phyloP scores from a whole-genome alignment of 2,329 filamentous ascomycete species.

The Fusarium bulbicola region DNA sequence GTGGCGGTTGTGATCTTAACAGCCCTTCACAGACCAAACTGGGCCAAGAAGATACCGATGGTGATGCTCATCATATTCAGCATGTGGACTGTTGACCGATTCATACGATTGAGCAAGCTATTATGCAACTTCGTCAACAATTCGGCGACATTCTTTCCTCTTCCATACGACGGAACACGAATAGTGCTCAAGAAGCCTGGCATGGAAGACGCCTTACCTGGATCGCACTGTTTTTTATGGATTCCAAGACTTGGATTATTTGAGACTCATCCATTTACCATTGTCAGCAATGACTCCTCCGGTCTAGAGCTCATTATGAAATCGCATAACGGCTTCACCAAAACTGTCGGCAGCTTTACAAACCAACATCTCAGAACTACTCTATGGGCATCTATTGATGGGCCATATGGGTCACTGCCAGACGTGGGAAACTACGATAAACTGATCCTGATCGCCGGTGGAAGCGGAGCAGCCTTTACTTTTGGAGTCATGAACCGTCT shows the following conservation, averaged over 20 bases:
- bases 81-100: slow-evolving; percentile 57
- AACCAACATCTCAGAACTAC: slow-evolving; percentile 52
- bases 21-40: slow-evolving; percentile 56
- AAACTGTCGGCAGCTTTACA: slow-evolving; percentile 58
- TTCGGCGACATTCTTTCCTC: slow-evolving; percentile 51
- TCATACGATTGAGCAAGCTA: slow-evolving; percentile 46
- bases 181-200: slow-evolving; percentile 56
- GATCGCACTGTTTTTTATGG: slow-evolving; percentile 63
- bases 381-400: slow-evolving; percentile 60
- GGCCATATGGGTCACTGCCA: slow-evolving; percentile 63
- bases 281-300: slow-evolving; percentile 53
- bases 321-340: slow-evolving; percentile 62
- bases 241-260: slow-evolving; percentile 60
- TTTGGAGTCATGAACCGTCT: slow-evolving; percentile 29
- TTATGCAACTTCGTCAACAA: slow-evolving; percentile 5
- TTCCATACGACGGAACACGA: slow-evolving; percentile 56
- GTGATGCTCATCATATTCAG: slow-evolving; percentile 50
- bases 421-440: slow-evolving; percentile 48
- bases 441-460: slow-evolving; percentile 37
- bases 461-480: slow-evolving; percentile 39
- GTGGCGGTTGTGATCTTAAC: slow-evolving; percentile 52
- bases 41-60: slow-evolving; percentile 47
- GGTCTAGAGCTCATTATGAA: slow-evolving; percentile 60
- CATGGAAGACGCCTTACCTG: slow-evolving; percentile 37
- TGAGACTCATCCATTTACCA: slow-evolving; percentile 66